Evolutionary conservation across 1,284 basidiomycete species (phyloP), one percentile per base, ranked within the genome.

Genomic region (Leucoagaricus sp.): DNA sequence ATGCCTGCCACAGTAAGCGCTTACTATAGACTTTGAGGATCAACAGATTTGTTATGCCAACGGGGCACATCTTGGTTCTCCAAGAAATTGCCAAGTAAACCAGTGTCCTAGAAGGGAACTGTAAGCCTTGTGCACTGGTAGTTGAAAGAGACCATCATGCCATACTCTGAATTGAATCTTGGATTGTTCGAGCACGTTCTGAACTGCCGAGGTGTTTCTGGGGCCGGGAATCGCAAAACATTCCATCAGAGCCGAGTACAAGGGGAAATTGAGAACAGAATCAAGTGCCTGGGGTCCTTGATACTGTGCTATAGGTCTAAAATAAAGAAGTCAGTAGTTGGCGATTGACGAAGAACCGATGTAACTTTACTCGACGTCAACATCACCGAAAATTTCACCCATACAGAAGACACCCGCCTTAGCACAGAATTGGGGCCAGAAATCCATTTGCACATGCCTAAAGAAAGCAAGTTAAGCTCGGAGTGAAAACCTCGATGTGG

Each of bases 21-120:
- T 62, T 64, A 87, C 81, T 78, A 83, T 62, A 81, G 75, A 67
- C 74, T 86, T 69, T 81, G 83, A 23, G 76, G 81, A 67, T 87
- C 86, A n/a, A 82, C 78, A 4, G 78, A 83, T 31, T 76, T 64
- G 70, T 85, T 87, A 56, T 82, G 77, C 84, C 88, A 93, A 47
- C 91, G 81, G 2, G 90, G 84, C 19, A 90, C 61, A 67, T 93
- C 91, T 63, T 93, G 91, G 71, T 93, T 93, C 71, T 93, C 91
- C 31, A 94, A 71, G 72, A 94, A 94, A 64, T 91, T 92, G 2
- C 89, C 91, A 1, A 92, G 77, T 21, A 76, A 53, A 21, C 68
- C 66, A n/a, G 68, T 65, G 53, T 76, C 75, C 72, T 76, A 60
- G 25, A 15, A 17, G 19, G 13, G 25, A n/a, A n/a, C n/a, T n/a